A percentile compares a stretch with the other conserved stretches of the same genome.
These are phyloP conservation scores for Discostella stelligeroides DNA, from an alignment of 108 stramenopile species.

Conservation along the genomic window DNA sequence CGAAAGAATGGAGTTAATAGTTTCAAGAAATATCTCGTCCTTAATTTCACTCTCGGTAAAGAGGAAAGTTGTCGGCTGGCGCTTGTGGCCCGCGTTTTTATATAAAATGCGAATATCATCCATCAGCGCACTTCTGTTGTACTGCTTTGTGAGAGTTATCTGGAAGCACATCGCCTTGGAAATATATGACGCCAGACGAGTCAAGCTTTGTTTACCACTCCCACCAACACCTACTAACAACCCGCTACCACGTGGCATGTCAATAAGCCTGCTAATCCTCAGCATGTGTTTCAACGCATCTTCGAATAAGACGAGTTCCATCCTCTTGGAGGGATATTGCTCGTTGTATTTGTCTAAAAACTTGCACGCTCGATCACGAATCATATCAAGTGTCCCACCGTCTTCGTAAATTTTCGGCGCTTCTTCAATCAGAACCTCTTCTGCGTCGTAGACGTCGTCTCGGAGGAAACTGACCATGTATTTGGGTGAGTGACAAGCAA, in stretches of 20 bases:
- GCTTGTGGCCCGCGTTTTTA: conserved; percentile 81
- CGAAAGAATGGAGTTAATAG: conserved; percentile 85
- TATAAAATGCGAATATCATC: conserved; percentile 88
- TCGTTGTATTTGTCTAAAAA: conserved; percentile 86
- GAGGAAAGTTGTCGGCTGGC: conserved; percentile 84
- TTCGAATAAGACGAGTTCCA: conserved; percentile 92
- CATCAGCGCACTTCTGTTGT: conserved; percentile 74
- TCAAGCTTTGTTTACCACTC: conserved; percentile 90
- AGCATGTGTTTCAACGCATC: conserved; percentile 90
- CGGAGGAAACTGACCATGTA: conserved; percentile 92
- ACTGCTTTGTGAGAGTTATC: conserved; percentile 91
- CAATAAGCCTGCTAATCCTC: conserved; percentile 82
- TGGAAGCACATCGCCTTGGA: conserved; percentile 84
- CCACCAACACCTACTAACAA: conserved; percentile 91
- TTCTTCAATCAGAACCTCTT: conserved; percentile 77
- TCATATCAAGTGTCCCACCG: conserved; percentile 73
- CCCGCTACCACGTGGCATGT: conserved; percentile 88
- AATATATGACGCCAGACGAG: conserved; percentile 83
- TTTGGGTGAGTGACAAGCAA: conserved; percentile 49
- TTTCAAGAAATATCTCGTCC: conserved; percentile 90
- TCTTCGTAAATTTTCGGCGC: conserved; percentile 91
- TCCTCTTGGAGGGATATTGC: conserved; percentile 78
- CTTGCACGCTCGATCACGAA: conserved; percentile 71
- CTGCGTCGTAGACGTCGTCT: conserved; percentile 86
- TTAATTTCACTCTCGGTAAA: conserved; percentile 94